Evolutionary conservation across 2,329 filamentous ascomycete genomes (phyloP).

Genomic region (Colletotrichum sp.): DNA sequence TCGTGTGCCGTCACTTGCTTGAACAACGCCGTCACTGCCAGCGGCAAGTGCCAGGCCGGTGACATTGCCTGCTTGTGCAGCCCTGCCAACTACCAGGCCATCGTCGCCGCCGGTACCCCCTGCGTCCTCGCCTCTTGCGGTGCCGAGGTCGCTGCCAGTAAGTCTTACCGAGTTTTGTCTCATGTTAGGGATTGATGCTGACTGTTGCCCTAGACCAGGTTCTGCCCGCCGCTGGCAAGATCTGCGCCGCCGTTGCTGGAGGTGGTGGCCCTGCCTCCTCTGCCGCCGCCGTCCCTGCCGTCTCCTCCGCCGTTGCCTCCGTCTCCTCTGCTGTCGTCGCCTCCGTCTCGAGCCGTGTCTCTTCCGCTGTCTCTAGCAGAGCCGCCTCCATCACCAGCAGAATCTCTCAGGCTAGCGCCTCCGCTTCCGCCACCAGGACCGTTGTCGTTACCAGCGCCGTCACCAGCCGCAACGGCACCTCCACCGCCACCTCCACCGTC

Average conservation of each 20-base stretch:
- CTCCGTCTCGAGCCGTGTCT: neutral
- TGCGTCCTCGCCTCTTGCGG: slow-evolving; percentile 11
- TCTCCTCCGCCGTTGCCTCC: neutral
- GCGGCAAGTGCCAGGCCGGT: neutral
- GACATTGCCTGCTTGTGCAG: slow-evolving; percentile 5
- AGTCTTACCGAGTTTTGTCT: neutral
- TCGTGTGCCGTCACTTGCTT: slow-evolving; percentile 5
- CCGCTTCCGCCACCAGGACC: neutral
- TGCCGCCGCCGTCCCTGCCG: neutral
- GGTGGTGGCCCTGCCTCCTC: neutral
- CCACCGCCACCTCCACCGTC: neutral
- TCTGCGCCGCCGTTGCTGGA: neutral
- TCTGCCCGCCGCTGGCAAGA: slow-evolving; percentile 2
- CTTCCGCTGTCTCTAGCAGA: neutral
- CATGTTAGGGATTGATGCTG: neutral
- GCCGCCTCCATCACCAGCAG: neutral
- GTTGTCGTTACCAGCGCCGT: neutral
- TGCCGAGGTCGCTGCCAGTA: slow-evolving; percentile 1
- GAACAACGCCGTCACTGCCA: neutral
- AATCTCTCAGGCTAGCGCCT: neutral
- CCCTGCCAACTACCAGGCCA: slow-evolving; percentile 4
- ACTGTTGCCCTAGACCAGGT: neutral
- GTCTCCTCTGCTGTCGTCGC: neutral
- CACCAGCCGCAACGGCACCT: neutral
- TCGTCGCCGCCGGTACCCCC: neutral